Conservation (phyloP, 2,329 filamentous ascomycete genomes). For the Ophiostoma sp. region DNA sequence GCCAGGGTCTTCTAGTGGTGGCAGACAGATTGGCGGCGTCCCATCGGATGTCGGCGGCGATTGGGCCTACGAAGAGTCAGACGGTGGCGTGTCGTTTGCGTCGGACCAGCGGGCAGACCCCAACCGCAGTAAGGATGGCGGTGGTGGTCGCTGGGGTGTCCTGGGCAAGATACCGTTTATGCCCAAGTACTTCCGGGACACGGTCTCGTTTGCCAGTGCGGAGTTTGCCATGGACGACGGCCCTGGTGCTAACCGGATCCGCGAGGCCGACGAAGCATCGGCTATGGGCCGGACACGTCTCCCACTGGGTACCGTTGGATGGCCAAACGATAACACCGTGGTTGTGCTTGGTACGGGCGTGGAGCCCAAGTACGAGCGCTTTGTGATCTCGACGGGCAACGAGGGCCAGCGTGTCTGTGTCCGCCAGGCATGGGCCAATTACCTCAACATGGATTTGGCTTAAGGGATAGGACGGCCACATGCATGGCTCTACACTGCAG, state of each 20-base stretch:
- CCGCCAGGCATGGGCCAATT: constrained; percentile 80
- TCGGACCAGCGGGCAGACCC: constrained; percentile 26
- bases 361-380: constrained; percentile 86
- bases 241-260: constrained; percentile 36
- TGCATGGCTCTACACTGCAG: not conserved
- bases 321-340: constrained; percentile 72
- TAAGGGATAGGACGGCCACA: not conserved
- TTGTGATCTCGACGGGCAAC: constrained; percentile 67
- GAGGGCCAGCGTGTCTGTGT: constrained; percentile 67
- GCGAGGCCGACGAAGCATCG: constrained; percentile 39
- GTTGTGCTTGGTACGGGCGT: constrained; percentile 76
- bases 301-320: constrained; percentile 81
- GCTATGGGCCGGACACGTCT: constrained; percentile 58
- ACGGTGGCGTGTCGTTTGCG: constrained; percentile 22
- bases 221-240: constrained; percentile 80
- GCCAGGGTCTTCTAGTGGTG: not conserved
- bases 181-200: constrained; percentile 83
- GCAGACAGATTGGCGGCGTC: not conserved
- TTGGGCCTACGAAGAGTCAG: constrained; percentile 30
- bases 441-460: constrained; percentile 47
- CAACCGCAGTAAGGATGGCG: constrained; percentile 31
- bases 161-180: constrained; percentile 80
- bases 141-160: constrained; percentile 79
- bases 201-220: constrained; percentile 79
- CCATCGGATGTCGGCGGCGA: constrained; percentile 26